A percentile compares a stretch with the other conserved stretches of the same genome.
Conservation (phyloP, 2,329 filamentous ascomycete species). For the Calonectria montana region DNA sequence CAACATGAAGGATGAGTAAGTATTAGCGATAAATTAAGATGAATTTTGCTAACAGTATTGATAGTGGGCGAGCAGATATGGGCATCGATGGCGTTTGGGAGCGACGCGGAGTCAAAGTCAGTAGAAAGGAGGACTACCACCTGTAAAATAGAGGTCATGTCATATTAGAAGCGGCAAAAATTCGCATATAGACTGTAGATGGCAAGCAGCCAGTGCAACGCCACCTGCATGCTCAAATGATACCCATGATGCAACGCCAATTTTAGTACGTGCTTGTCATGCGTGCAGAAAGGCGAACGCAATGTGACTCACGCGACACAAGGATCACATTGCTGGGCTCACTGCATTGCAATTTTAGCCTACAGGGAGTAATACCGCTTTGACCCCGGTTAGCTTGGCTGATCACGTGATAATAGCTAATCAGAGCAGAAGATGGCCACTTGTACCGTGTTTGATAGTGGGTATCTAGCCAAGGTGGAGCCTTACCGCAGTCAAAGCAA, state of each 20-base stretch:
- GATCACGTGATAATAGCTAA: no score
- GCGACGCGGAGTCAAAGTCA: slow-evolving; percentile 34
- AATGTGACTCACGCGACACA: no score
- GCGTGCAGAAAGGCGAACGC: no score
- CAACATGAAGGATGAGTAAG: slow-evolving; percentile 40
- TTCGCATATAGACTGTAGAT: neutral
- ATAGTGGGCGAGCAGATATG: slow-evolving; percentile 38
- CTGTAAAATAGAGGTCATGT: slow-evolving; percentile 22
- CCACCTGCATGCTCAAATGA: neutral
- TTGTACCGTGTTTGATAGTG: no score
- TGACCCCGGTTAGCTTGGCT: no score
- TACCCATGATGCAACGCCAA: neutral
- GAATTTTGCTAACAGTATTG: neutral
- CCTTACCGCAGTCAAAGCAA: no score
- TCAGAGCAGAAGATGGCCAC: no score
- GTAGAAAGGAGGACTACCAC: slow-evolving; percentile 35
- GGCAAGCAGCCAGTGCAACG: neutral
- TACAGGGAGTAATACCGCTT: no score
- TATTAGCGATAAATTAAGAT: neutral
- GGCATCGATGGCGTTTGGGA: slow-evolving; percentile 37
- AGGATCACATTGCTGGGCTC: no score
- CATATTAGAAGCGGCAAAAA: neutral
- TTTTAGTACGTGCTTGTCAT: neutral
- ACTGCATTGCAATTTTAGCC: no score
- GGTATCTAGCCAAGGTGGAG: no score